Evolutionary conservation across 768 basidiomycete genomes (phyloP), one percentile per base, ranked within the genome.

Genomic region (Amanita jacksonii): DNA sequence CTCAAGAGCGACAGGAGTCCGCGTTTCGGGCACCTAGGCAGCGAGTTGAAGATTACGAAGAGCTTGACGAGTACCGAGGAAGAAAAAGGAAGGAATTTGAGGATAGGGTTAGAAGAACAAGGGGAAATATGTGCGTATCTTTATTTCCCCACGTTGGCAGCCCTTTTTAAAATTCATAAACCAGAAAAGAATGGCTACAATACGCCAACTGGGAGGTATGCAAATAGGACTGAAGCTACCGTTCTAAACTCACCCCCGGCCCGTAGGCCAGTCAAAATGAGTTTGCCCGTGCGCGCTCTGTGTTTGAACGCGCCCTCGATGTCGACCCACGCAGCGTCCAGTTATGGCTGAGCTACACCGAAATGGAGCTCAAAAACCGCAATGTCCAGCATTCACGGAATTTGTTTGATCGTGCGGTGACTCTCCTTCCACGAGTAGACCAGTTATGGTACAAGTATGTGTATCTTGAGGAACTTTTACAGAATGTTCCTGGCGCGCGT

Each of bases 371-470:
- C 52, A 98, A 98, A 65, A 85, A 88, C 4, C 87, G 96, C 49
- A 98, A 99, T 56, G 89, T 99, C 42, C 87, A 94, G 56, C 96
- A 98, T 53, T 83, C 96, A 0, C 83, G 96, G 40, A 99, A 99
- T 64, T 74, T 98, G 18, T 98, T 89, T 61, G 96, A 99, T 68
- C 80, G 96, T 51, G 91, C 92, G 2, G 92, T 99, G 49, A 99
- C 94, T 4, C 74, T 98, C 1, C 80, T 99, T 19, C 96, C 96
- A 8, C 83, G 96, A 35, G 81, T 99, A 38, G 93, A 99, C 61
- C 86, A 94, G 57, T 74, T 99, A 5, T 98, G 96, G 96, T 98
- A 98, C 76, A 97, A 97, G 62, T 99, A 97, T 45, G 94, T 99
- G 47, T 97, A 96, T 63, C 78, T 99, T 43, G 96, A 99, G 58